Base-by-base conservation (phyloP, 805 yeast species). In the Danielozyma ontarioensis region DNA sequence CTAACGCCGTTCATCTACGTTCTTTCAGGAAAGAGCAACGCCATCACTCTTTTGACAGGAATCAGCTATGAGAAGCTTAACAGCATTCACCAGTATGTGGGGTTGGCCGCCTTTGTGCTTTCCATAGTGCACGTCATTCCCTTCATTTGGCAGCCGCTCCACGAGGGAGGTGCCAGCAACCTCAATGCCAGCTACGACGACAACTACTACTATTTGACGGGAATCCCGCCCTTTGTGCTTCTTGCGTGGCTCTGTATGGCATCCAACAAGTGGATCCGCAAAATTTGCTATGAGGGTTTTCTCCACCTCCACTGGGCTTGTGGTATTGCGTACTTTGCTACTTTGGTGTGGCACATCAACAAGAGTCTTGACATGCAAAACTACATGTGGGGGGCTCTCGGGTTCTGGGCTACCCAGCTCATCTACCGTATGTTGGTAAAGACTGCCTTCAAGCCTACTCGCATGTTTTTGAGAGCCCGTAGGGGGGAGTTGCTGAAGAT, bases 1-100 rank as follows among this genome's bases (percentile, higher is more conserved):
- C 51, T 74, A 28, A 59, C 71, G 5, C 80, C 81, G 0, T 70
- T 73, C 44, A 50, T 74, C 25, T 64, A 66, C 34, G 55, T 73
- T 3, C 46, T 75, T 35, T 65, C 77, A 0, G 80, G 81, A 2
- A 76, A 76, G 48, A 48, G 73, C 4, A 76, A 75, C 46, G 43
- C 73, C 33, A 62, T 75, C 27, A 62, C 74, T 10, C 48, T 57
- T 4, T 39, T 73, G 10, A 73, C 80, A 0, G 81, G 80, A 10
- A 57, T 75, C 13, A 61, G 76, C 28, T 75, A 76, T 45, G 81
- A 76, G 41, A 74, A 72, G 46, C 46, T 76, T 34, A 75, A 75
- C 44, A 58, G 61, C 17, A 58, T 64, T 37, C 82, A 76, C 42
- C 75, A 74, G 40, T 70, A 66, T 55, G 62, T 62, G 1, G 69